Conservation (phyloP, 257 asterid genomes). For the Oldenlandia corymbosa region DNA sequence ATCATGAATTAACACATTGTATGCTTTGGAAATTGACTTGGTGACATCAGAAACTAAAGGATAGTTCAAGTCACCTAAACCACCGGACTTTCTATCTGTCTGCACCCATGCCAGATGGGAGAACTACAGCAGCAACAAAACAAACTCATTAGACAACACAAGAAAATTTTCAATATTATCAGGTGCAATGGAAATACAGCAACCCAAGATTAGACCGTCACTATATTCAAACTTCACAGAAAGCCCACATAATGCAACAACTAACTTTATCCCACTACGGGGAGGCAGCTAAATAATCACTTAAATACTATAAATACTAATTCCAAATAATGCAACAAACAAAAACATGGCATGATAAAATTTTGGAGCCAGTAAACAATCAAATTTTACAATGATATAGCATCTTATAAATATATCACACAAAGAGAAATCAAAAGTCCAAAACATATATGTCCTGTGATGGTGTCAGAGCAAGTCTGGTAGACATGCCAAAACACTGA, state of each 20-base stretch:
- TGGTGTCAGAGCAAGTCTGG: neutral
- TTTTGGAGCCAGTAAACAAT: neutral
- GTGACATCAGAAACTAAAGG: constrained; percentile 85
- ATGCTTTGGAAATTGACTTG: constrained; percentile 68
- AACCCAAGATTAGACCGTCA: neutral
- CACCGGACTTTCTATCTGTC: constrained; percentile 94
- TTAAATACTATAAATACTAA: no score
- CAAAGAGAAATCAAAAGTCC: no score
- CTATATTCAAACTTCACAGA: neutral
- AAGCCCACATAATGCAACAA: neutral
- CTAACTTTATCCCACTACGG: no score
- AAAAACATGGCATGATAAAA: no score
- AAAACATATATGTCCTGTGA: neutral
- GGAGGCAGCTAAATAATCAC: no score
- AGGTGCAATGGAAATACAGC: neutral
- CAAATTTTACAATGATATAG: neutral
- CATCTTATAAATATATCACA: no score
- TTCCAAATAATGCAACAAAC: neutral
- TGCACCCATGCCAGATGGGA: constrained; percentile 95
- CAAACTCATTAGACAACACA: constrained; percentile 9
- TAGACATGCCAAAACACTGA: neutral
- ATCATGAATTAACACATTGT: constrained; percentile 60
- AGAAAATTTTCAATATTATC: neutral
- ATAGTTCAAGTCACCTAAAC: constrained; percentile 82
- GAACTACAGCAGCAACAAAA: constrained; percentile 35